These are phyloP conservation scores for Globisporangium nagaii DNA, from an alignment of 352 stramenopile species.

Conservation along the genomic window DNA sequence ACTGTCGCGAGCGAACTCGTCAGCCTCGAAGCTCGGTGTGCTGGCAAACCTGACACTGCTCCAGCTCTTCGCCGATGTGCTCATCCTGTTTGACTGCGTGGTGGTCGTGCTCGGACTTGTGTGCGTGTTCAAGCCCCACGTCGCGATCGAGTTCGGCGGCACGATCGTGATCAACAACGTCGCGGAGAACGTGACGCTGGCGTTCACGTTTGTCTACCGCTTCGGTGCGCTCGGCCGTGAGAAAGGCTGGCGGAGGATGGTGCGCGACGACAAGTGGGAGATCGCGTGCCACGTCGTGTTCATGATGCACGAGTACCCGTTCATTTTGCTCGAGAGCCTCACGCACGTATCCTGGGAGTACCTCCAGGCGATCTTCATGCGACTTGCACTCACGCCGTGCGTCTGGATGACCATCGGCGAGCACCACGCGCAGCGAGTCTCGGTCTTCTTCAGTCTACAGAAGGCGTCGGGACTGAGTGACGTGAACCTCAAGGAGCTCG, in stretches of 20 bases:
- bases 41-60: conserved; percentile 1
- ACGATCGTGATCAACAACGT: conserved; percentile 16
- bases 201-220: conserved; percentile 28
- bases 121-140: conserved; percentile 11
- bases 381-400: conserved; percentile 19
- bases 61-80: conserved; percentile 17
- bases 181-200: conserved; percentile 20
- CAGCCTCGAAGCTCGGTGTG: no score
- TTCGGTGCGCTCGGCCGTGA: conserved; percentile 11
- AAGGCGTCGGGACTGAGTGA: neutral
- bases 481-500: neutral
- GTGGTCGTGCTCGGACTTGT: conserved; percentile 15
- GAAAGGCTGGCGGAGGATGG: conserved; percentile 9
- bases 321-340: conserved; percentile 17
- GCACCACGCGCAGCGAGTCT: conserved; percentile 14
- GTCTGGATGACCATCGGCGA: conserved; percentile 34
- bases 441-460: neutral
- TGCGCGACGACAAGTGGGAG: conserved; percentile 24
- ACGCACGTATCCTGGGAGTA: conserved; percentile 21
- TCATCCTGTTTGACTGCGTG: conserved; percentile 19
- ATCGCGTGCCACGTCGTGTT: conserved; percentile 27
- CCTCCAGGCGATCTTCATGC: conserved; percentile 29
- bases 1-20: neutral
- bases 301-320: conserved; percentile 27
- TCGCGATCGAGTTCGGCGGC: conserved; percentile 3